Conservation (phyloP, 1,139 yeast genomes). For the Zhuliangozyma blackwelliae region DNA sequence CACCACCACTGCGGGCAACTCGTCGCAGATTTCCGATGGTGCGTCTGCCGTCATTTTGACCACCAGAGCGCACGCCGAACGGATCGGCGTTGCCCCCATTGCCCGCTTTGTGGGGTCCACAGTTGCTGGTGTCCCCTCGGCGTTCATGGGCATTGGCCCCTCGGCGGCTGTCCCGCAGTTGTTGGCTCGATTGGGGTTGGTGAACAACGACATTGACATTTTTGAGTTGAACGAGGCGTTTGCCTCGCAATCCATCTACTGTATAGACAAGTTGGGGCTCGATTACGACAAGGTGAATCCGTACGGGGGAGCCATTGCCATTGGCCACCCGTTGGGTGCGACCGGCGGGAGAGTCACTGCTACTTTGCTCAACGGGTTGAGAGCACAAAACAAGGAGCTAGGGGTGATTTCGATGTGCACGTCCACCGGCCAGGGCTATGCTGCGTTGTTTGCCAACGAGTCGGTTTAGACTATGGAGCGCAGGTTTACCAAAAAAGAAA, state of each 20-base stretch:
- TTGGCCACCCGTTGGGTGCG: slow-evolving; percentile 42
- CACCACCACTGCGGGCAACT: slow-evolving; percentile 38
- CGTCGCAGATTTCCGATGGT: slow-evolving; percentile 41
- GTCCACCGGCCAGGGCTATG: slow-evolving; percentile 42
- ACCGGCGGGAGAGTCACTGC: slow-evolving; percentile 35
- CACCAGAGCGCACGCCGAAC: slow-evolving; percentile 32
- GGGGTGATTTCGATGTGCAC: slow-evolving; percentile 42
- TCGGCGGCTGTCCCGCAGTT: slow-evolving; percentile 34
- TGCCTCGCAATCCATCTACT: slow-evolving; percentile 36
- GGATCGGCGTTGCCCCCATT: slow-evolving; percentile 29
- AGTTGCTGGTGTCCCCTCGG: slow-evolving; percentile 34
- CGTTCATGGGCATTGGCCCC: slow-evolving; percentile 40
- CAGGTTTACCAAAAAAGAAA: too few species aligned
- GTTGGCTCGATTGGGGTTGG: slow-evolving; percentile 20
- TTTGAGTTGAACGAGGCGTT: slow-evolving; percentile 42
- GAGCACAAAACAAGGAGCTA: slow-evolving; percentile 22
- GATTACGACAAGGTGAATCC: slow-evolving; percentile 32
- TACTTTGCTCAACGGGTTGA: slow-evolving; percentile 31
- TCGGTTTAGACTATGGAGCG: background rate
- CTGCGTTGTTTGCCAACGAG: slow-evolving; percentile 33
- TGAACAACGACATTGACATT: slow-evolving; percentile 26
- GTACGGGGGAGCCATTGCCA: slow-evolving; percentile 41
- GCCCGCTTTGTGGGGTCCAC: slow-evolving; percentile 38
- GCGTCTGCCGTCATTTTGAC: slow-evolving; percentile 38
- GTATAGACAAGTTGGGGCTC: slow-evolving; percentile 27